Base-by-base conservation (phyloP, 179 eudicot species). In the Kewa caespitosa region DNA sequence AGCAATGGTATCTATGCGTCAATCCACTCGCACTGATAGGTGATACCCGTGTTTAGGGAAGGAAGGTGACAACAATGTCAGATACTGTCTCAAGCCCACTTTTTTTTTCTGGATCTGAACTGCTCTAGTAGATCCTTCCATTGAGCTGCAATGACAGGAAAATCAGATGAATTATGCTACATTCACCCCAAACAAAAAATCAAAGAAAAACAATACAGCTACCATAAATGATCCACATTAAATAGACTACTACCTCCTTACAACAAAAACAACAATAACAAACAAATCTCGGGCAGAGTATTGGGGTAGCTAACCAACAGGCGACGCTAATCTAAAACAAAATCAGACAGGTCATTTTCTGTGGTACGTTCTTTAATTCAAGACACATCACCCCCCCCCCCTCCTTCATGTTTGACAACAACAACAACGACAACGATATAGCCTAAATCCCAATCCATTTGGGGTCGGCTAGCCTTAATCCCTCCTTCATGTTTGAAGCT, bases 91-190 rank as follows among this genome's bases (percentile, higher is more conserved):
- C 77, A 79, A 48, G 80, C 61, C 85, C 82, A 82, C 78, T 82
- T 82, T 28, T 82, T 77, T 50, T 66, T 74, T 38, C 65, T 72
- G 61, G 83, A 79, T 50, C 85, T 79, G 69, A 59, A 79, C 72
- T 82, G 85, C 57, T 76, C 67, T 41, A 82, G 83, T 78, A 79
- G 13, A 75, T 79, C 77, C 83, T 82, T 82, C 85, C 85, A 82
- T 72, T 82, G 85, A 8, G 85, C 85, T 82, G 76, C 80, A 76
- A 31, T 23, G 39, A 71, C 31, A 63, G 27, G 20, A 57, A 70
- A 50, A 52, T 30, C 25, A 62, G 34, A 22, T 38, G 12, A 67
- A 52, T 11, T 27, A 10, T 25, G 14, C 38, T n/a, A 43, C 30
- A 2, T 62, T 69, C 34, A 52, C 39, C 25, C 28, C 28, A 52